Conservation (phyloP, 2,329 filamentous ascomycete genomes). For the Fusarium sp. region DNA sequence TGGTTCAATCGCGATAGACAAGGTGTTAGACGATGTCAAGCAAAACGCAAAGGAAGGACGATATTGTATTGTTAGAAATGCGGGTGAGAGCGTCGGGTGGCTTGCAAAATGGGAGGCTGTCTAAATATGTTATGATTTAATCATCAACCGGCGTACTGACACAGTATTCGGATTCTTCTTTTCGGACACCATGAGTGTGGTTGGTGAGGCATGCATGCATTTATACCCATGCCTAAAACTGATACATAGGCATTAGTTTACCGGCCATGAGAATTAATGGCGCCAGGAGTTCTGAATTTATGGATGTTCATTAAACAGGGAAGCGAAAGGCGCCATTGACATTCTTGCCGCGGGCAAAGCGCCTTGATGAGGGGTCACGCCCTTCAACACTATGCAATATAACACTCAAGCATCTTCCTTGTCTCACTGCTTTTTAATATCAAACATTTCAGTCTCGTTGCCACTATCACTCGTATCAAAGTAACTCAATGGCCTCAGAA, state of each 20-base stretch:
- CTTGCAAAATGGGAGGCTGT: conserved; percentile 80
- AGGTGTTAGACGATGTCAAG: conserved; percentile 55
- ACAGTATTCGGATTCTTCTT: not conserved
- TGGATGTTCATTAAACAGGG: not conserved
- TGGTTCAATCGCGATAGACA: conserved; percentile 72
- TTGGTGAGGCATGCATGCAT: not conserved
- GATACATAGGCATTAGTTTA: conserved; percentile 1
- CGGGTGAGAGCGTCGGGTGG: conserved; percentile 81
- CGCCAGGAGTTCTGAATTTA: not conserved
- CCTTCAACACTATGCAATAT: not conserved
- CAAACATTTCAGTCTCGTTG: not conserved
- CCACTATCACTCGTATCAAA: not conserved
- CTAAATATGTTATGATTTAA: conserved; percentile 41
- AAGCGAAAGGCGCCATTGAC: conserved; percentile 45
- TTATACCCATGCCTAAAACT: not conserved
- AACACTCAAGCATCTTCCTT: conserved; percentile 1
- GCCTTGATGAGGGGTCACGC: conserved; percentile 5
- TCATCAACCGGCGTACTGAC: not conserved
- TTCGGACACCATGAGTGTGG: not conserved
- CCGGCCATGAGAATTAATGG: not conserved
- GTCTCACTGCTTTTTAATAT: not conserved
- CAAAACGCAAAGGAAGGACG: conserved; percentile 54
- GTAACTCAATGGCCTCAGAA: conserved; percentile 29
- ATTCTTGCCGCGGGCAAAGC: conserved; percentile 10
- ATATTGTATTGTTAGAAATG: conserved; percentile 82